Evolutionary conservation across 2,329 filamentous ascomycete genomes (phyloP), one percentile per base, ranked within the genome.

Genomic region (Ascochyta fabae): DNA sequence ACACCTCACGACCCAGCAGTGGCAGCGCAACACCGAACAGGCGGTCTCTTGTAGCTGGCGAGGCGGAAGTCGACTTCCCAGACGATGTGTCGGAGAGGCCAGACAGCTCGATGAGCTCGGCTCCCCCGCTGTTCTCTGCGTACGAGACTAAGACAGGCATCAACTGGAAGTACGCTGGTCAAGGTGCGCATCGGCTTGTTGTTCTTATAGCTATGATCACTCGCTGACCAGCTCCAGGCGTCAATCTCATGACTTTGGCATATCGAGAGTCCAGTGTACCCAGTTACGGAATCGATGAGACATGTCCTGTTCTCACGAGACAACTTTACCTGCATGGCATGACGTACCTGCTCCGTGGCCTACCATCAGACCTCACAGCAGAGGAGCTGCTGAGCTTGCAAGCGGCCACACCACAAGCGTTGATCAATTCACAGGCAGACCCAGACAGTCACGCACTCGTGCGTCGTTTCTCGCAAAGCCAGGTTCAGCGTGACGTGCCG

Each of bases 261-360:
- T 70, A 77, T 22, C 75, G 77, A 40, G 80, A 84, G 67, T 79
- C 79, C 8, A 74, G 75, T 22, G 59, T 64, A 4, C 61, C 72
- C 6, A 55, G 65, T 3, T 63, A 63, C 43, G 65, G 69, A 33
- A 50, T 59, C 4, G 61, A 68, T 38, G 73, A 74, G 31, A 70
- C 70, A 23, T 76, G 79, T 42, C 54, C 75, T 3, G 66, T 71
- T n/a, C 81, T 86, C 62, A 83, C 84, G 46, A 81, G 87, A 24
- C 84, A 85, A 59, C 79, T 88, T 9, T 90, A 88, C 70, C 74
- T 90, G 44, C 84, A 89, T 62, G 83, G 85, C 54, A 73, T 88
- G 4, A 82, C 83, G 3, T 88, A 88, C 69, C 77, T 90, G 23
- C 78, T 90, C n/a, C 82, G 82, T 57, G 87, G 83, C 7, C 78